These are phyloP conservation scores for Leptomonas pyrrhocoris DNA, from an alignment of 208 protist species.

Conservation along the genomic window DNA sequence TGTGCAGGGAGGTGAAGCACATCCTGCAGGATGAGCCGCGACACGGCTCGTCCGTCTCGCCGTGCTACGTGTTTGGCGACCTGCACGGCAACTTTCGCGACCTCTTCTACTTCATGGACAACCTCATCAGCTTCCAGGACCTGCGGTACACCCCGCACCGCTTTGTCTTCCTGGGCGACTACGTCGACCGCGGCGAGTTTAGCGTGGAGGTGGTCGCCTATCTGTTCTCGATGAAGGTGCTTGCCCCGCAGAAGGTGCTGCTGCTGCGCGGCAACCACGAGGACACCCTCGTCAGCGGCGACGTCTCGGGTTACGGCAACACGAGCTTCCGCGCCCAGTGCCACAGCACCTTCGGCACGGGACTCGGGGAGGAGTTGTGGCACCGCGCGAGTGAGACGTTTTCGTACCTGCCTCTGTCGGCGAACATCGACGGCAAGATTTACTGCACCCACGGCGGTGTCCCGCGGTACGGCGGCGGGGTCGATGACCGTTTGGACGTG, in stretches of 20 bases:
- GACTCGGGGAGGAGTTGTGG: constrained; percentile 90
- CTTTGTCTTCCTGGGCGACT: constrained; percentile 99
- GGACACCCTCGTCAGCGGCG: constrained; percentile 91
- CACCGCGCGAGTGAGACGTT: constrained; percentile 84
- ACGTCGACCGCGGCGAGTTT: constrained; percentile 97
- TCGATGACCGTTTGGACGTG: constrained; percentile 78
- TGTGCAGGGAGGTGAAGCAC: constrained; percentile 75
- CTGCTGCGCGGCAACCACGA: constrained; percentile 96
- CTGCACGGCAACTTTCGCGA: constrained; percentile 95
- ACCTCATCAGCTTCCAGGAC: constrained; percentile 91
- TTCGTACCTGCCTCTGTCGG: constrained; percentile 86
- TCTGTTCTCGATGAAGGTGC: constrained; percentile 91
- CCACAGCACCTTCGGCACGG: constrained; percentile 75
- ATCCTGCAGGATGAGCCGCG: constrained; percentile 76
- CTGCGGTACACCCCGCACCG: constrained; percentile 91
- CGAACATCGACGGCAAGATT: constrained; percentile 92
- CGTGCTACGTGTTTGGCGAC: constrained; percentile 95
- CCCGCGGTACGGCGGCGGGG: constrained; percentile 83
- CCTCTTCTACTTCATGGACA: constrained; percentile 93
- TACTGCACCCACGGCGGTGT: constrained; percentile 96
- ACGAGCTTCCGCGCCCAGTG: constrained; percentile 92
- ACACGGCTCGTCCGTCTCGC: constrained; percentile 68
- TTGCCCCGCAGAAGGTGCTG: constrained; percentile 90
- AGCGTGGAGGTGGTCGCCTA: constrained; percentile 93
- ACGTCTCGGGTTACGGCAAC: constrained; percentile 88